phyloP scores from a whole-genome alignment of 306 rosid genomes.

The Malus sylvestris region DNA sequence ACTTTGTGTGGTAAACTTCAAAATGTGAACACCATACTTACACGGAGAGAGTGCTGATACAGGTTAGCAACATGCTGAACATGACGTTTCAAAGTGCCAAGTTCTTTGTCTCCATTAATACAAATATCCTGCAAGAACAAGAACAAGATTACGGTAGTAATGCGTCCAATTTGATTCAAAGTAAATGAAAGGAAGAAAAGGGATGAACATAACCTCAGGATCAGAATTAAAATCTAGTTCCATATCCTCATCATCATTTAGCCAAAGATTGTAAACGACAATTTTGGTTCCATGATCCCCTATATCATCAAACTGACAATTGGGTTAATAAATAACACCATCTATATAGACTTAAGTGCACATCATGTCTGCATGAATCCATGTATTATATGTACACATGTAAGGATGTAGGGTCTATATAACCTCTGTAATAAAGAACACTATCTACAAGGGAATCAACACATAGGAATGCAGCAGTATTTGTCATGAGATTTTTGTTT shows the following conservation, averaged over 20 bases:
- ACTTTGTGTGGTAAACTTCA: neutral
- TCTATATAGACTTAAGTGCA: neutral
- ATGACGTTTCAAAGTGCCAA: slow-evolving; percentile 14
- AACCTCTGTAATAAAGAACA: neutral
- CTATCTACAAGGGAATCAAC: neutral
- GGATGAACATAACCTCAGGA: slow-evolving; percentile 44
- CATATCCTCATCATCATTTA: slow-evolving; percentile 50
- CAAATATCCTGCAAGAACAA: slow-evolving; percentile 58
- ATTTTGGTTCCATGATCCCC: slow-evolving; percentile 86
- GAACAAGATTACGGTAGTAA: neutral
- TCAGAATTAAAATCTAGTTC: slow-evolving; percentile 70
- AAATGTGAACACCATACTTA: slow-evolving; percentile 33
- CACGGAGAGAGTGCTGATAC: slow-evolving; percentile 66
- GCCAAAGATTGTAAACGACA: slow-evolving; percentile 82
- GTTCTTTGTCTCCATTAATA: slow-evolving; percentile 45
- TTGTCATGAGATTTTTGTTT: neutral
- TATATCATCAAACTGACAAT: slow-evolving; percentile 67
- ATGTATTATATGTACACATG: neutral
- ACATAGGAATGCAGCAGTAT: neutral
- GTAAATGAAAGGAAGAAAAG: neutral
- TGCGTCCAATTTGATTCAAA: neutral
- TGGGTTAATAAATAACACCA: neutral
- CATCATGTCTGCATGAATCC: neutral
- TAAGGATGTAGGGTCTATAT: neutral
- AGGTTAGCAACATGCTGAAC: slow-evolving; percentile 68